Evolutionary conservation across 1,139 yeast species (phyloP).

Genomic region (Pichia sp.): DNA sequence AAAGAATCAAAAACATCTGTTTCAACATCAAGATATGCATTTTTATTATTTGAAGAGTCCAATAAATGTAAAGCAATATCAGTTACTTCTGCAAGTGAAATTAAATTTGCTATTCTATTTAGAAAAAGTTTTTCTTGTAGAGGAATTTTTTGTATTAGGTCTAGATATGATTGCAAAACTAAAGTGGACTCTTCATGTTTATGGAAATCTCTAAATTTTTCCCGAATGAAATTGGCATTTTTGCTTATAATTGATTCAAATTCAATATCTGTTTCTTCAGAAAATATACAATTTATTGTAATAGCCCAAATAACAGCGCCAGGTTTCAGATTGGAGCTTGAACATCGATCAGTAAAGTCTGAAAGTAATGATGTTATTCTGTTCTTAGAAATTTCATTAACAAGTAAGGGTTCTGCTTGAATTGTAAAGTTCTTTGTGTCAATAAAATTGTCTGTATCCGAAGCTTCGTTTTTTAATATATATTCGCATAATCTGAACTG

Average conservation of each 20-base stretch:
- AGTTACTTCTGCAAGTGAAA: neutral
- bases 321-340: too few species aligned
- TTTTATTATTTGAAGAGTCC: neutral
- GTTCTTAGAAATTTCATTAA: neutral
- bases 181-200: neutral
- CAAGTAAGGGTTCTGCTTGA: neutral
- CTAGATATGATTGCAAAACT: neutral
- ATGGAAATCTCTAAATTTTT: neutral
- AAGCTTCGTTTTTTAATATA: neutral
- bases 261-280: neutral
- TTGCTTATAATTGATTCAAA: neutral
- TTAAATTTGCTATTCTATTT: neutral
- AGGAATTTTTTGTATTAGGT: neutral
- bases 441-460: neutral
- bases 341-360: neutral
- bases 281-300: neutral
- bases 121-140: neutral
- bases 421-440: neutral
- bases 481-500: conserved; percentile 38
- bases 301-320: conserved; percentile 2
- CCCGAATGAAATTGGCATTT: neutral
- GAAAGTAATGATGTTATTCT: neutral
- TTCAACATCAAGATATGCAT: neutral
- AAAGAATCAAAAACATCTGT: conserved; percentile 9
- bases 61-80: conserved; percentile 1